Conservation (phyloP, 805 yeast species). For the Wickerhamomyces bisporus region DNA sequence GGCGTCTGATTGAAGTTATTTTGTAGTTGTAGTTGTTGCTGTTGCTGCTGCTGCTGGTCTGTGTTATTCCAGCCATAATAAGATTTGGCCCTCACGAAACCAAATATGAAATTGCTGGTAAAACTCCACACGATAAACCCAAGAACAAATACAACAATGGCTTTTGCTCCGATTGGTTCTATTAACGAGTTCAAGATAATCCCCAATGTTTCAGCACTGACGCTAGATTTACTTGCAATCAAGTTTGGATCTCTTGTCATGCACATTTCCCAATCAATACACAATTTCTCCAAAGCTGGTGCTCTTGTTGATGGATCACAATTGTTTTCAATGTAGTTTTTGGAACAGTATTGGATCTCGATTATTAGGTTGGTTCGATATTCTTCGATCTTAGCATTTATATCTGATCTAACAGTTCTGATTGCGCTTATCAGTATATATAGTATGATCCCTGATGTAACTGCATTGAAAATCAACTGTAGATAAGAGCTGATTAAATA, state of each 20-base stretch:
- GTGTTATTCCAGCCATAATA: constrained; percentile 30
- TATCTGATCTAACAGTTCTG: constrained; percentile 48
- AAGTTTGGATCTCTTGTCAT: constrained; percentile 48
- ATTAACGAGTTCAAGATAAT: constrained; percentile 54
- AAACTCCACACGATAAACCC: constrained; percentile 43
- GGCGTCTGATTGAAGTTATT: neutral
- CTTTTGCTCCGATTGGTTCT: constrained; percentile 63
- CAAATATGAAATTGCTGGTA: constrained; percentile 58
- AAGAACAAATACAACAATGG: constrained; percentile 39
- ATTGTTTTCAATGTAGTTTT: constrained; percentile 46
- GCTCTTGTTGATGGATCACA: constrained; percentile 52
- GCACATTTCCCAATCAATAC: constrained; percentile 61
- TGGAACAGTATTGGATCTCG: constrained; percentile 50
- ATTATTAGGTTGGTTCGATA: constrained; percentile 39
- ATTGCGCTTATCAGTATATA: constrained; percentile 40
- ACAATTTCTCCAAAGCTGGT: constrained; percentile 53
- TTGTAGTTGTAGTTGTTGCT: constrained; percentile 5
- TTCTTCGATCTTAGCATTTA: constrained; percentile 43
- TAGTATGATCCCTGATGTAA: constrained; percentile 39
- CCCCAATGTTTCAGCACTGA: constrained; percentile 62
- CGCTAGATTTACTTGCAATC: constrained; percentile 45
- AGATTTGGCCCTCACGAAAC: constrained; percentile 53
- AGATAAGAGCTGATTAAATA: constrained; percentile 58
- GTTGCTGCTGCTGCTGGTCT: constrained; percentile 5
- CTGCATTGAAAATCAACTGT: constrained; percentile 48